Conservation (phyloP, 2,329 filamentous ascomycete species). For the Cercospora janseana region DNA sequence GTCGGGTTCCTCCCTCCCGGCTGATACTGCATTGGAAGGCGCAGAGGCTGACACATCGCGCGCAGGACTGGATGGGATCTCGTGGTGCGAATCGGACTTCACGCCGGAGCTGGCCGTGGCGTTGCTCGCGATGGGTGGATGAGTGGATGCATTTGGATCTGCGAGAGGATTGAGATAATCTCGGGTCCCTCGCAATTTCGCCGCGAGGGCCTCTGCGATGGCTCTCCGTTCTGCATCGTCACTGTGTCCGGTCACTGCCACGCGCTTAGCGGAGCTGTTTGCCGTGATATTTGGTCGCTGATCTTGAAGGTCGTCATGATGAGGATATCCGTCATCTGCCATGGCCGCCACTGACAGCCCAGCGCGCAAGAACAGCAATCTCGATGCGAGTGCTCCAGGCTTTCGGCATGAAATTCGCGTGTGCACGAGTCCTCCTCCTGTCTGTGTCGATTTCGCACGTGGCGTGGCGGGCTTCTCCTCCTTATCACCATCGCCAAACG, state of each 20-base stretch:
- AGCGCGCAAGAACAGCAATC: too few species aligned
- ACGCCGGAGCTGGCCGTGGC: not conserved
- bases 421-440: not conserved
- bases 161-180: slow-evolving; percentile 15
- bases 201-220: slow-evolving; percentile 24
- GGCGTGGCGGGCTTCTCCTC: slow-evolving; percentile 1
- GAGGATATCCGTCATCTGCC: not conserved
- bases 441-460: not conserved
- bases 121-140: not conserved
- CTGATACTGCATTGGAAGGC: too few species aligned
- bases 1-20: too few species aligned
- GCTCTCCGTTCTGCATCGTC: slow-evolving; percentile 10
- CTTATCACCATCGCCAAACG: too few species aligned
- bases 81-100: too few species aligned
- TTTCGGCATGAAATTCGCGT: too few species aligned
- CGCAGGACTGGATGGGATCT: too few species aligned
- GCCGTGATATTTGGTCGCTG: not conserved
- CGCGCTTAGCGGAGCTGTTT: slow-evolving; percentile 9
- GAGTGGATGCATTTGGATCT: not conserved
- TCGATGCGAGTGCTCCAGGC: too few species aligned
- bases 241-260: not conserved
- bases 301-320: not conserved
- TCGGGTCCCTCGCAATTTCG: slow-evolving; percentile 20
- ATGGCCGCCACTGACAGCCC: too few species aligned
- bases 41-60: too few species aligned